Evolutionary conservation across 371 early-diverging fungal species (phyloP).

Genomic region (Mucor piriformis): DNA sequence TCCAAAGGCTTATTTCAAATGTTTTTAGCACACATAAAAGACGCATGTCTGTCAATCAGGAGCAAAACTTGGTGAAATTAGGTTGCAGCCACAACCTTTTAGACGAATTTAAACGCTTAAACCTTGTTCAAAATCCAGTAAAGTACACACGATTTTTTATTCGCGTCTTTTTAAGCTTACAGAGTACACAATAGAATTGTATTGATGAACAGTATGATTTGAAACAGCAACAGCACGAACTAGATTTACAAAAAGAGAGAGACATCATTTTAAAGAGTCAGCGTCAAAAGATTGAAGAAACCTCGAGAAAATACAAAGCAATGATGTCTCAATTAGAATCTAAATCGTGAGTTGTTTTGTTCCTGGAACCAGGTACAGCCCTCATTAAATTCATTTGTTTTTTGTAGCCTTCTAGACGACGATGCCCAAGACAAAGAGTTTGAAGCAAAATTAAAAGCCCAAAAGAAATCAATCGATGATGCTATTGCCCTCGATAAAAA

Average conservation of each 20-base stretch:
- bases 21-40: too few relatives aligned
- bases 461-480: slow-evolving; percentile 13
- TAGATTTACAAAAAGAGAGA: slow-evolving; percentile 1
- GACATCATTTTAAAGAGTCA: background rate
- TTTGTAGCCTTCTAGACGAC: background rate
- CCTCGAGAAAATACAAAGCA: background rate
- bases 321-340: background rate
- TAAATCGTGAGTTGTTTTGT: background rate
- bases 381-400: background rate
- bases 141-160: background rate
- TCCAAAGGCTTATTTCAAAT: background rate
- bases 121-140: slow-evolving; percentile 5
- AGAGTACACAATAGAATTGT: background rate
- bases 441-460: slow-evolving; percentile 16
- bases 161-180: background rate
- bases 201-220: background rate
- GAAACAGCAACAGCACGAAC: background rate
- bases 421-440: slow-evolving; percentile 14
- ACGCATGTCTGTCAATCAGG: too few relatives aligned
- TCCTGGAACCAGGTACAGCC: background rate
- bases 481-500: slow-evolving; percentile 26
- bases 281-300: slow-evolving; percentile 1
- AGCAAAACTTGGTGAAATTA: slow-evolving; percentile 6
- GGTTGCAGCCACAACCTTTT: slow-evolving; percentile 15
- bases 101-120: slow-evolving; percentile 9